phyloP scores from a whole-genome alignment of 306 rosid species.

The Potentilla sterilis region DNA sequence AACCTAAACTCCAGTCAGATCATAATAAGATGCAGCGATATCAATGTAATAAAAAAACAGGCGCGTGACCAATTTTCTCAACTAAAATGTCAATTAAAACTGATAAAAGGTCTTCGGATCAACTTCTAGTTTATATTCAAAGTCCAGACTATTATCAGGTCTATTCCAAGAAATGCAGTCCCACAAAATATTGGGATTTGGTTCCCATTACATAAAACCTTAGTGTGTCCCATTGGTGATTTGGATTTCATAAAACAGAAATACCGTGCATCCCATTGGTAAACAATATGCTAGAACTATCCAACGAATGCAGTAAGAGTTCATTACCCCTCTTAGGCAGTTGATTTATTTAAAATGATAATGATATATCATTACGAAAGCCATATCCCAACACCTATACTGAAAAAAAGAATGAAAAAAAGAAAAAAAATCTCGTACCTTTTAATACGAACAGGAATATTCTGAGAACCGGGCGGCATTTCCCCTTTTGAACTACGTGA shows the following conservation, averaged over 20 bases:
- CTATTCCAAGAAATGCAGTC: background rate
- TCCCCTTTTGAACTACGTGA: slow-evolving; percentile 28
- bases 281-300: background rate
- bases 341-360: background rate
- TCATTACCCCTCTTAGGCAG: background rate
- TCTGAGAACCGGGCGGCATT: slow-evolving; percentile 30
- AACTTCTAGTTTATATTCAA: background rate
- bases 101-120: background rate
- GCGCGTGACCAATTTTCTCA: background rate
- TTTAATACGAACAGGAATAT: slow-evolving; percentile 46
- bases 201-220: background rate
- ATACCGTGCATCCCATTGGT: background rate
- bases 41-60: too few relatives aligned
- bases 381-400: background rate
- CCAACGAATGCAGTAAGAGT: background rate
- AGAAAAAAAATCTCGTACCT: too few relatives aligned
- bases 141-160: background rate
- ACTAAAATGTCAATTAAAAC: background rate
- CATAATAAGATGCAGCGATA: background rate
- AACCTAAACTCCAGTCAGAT: background rate
- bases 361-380: background rate
- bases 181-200: background rate
- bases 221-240: background rate
- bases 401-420: background rate
- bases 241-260: background rate